Conservation (phyloP, 2,329 filamentous ascomycete genomes). For the Paradendryphiella salina region DNA sequence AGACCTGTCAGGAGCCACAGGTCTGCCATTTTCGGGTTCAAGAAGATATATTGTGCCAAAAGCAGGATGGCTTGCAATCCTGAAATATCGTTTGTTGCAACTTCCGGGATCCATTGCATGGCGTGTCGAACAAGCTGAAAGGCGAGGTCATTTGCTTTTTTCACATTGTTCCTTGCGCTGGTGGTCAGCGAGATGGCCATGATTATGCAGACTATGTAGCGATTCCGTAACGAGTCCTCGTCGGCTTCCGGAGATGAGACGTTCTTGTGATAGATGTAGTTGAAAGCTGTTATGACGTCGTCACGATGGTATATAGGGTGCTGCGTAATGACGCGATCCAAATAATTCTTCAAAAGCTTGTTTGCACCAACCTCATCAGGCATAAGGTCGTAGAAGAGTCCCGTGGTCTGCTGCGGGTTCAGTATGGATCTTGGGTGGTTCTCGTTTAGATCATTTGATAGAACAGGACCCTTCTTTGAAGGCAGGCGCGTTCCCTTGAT, state of each 20-base stretch:
- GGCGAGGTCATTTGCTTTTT: conserved; percentile 39
- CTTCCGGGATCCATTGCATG: conserved; percentile 44
- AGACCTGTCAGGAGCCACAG: conserved; percentile 45
- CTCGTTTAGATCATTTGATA: conserved; percentile 42
- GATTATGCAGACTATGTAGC: conserved; percentile 45
- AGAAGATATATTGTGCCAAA: conserved; percentile 43
- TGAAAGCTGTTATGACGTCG: conserved; percentile 41
- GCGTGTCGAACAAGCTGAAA: conserved; percentile 41
- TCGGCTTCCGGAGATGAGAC: conserved; percentile 20
- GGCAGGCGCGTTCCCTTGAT: conserved; percentile 43
- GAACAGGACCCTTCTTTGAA: conserved; percentile 41
- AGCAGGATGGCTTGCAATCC: conserved; percentile 44
- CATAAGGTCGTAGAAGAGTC: conserved; percentile 30
- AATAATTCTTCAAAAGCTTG: conserved; percentile 40
- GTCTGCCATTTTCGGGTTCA: conserved; percentile 45
- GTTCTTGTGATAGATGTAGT: conserved; percentile 38
- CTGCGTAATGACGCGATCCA: conserved; percentile 42
- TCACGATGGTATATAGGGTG: conserved; percentile 46
- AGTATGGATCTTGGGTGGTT: conserved; percentile 45
- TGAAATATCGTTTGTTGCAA: conserved; percentile 43
- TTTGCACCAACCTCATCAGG: conserved; percentile 39
- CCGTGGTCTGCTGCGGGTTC: conserved; percentile 39
- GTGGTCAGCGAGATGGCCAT: conserved; percentile 46
- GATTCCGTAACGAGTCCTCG: conserved; percentile 36
- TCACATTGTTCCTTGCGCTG: conserved; percentile 40